Evolutionary conservation across 257 asterid species (phyloP).

Genomic region (Pogostemon cablin): DNA sequence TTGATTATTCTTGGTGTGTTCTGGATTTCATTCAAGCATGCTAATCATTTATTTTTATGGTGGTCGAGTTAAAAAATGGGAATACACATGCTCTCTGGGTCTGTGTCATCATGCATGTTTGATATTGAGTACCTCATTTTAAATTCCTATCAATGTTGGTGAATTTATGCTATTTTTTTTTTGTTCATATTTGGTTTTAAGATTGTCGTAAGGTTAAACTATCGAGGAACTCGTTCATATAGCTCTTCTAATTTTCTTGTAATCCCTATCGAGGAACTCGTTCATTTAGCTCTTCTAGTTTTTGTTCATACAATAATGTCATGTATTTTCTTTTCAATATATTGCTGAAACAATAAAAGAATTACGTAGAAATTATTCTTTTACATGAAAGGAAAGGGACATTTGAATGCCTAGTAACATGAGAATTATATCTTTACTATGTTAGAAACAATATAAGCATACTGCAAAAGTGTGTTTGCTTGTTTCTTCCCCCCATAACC

Average conservation of each 20-base stretch:
- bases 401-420: neutral
- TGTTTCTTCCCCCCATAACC: neutral
- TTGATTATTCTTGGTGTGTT: slow-evolving; percentile 27
- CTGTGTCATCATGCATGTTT: slow-evolving; percentile 15
- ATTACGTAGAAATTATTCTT: slow-evolving; percentile 3
- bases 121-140: neutral
- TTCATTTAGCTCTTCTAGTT: neutral
- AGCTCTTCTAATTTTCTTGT: neutral
- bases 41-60: slow-evolving; percentile 11
- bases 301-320: neutral
- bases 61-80: neutral
- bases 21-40: neutral
- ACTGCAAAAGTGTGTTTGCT: neutral
- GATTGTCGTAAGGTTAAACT: slow-evolving; percentile 7
- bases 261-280: neutral
- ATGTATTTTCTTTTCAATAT: neutral
- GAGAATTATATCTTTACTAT: neutral
- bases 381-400: neutral
- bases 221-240: slow-evolving; percentile 6
- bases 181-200: neutral
- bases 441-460: neutral
- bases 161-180: neutral
- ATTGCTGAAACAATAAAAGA: slow-evolving; percentile 6
- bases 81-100: neutral
- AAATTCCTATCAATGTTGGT: slow-evolving; percentile 1